Base-by-base conservation (phyloP, 148 eudicot genomes). In the Mesembryanthemum crystallinum region DNA sequence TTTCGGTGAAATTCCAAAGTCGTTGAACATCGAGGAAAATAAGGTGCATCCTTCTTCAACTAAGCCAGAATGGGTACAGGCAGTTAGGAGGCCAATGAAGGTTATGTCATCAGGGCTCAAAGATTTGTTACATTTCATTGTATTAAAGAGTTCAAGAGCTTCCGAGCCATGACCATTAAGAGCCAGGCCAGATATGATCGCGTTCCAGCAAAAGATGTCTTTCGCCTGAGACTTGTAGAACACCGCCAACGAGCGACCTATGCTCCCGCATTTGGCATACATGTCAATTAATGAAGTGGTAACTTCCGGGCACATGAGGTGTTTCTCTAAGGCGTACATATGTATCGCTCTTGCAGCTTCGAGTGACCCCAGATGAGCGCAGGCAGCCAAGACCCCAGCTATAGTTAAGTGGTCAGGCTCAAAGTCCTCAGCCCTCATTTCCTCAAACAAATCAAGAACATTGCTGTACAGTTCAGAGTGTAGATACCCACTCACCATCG, bases 31-130 rank as follows among this genome's bases (percentile, higher is more conserved):
- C 8, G 85, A 83, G 71, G 80, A 30, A 29, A 90, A 88, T 52
- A 85, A 71, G 59, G 59, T 73, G 67, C 76, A 77, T 30, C 90
- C 92, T 51, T 90, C 85, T 27, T 77, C 68, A 20, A 91, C 85
- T 27, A 89, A 75, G 30, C 91, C 91, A 27, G 88, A 77, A 76
- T 86, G 92, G 52, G 88, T 80, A 64, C 92, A 91, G 3, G 85
- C 96, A 20, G 85, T 80, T 33, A 91, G 80, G 49, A 91, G 62
- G 20, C 86, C 91, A 49, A 88, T 74, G 75, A 86, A 87, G 49
- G 89, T 86, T 65, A 82, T 71, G 67, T 69, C 88, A 77, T 91
- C 88, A 0, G 90, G 88, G 32, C 65, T 83, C 23, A 82, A 65
- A 62, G 55, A 75, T 57, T 87, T 77, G 81, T 39, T 69, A 29